phyloP scores from a whole-genome alignment of 2,329 filamentous ascomycete species.

The Chaetothyriales sp. region DNA sequence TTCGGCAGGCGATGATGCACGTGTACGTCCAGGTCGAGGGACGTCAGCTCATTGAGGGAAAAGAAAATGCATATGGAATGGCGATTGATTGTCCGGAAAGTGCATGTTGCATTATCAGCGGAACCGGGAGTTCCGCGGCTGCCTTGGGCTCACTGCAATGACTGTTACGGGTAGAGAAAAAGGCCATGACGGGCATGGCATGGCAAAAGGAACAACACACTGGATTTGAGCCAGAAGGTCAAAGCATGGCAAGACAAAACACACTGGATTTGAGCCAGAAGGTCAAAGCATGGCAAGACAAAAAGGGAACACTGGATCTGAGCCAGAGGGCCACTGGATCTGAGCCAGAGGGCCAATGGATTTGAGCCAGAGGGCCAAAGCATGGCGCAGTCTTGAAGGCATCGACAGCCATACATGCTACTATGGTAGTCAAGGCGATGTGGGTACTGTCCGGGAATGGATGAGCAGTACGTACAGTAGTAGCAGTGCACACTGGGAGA shows the following conservation, averaged over 20 bases:
- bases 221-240: neutral
- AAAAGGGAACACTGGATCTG: neutral
- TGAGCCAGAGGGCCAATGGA: too few relatives aligned
- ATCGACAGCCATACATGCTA: too few relatives aligned
- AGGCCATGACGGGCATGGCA: neutral
- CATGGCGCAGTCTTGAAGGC: too few relatives aligned
- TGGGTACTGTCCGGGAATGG: too few relatives aligned
- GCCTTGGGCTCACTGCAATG: neutral
- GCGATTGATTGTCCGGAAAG: neutral
- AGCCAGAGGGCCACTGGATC: too few relatives aligned
- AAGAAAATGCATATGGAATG: neutral
- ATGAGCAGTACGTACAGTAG: too few relatives aligned
- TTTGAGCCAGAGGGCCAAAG: neutral
- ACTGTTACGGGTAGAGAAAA: neutral
- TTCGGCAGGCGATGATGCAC: neutral
- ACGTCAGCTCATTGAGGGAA: neutral
- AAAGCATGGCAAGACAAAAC: neutral
- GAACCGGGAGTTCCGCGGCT: neutral
- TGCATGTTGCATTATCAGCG: neutral
- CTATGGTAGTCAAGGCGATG: too few relatives aligned
- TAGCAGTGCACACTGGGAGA: too few relatives aligned
- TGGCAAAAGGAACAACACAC: neutral
- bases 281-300: neutral
- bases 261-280: neutral
- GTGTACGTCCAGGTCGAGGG: neutral